Conservation (phyloP, 768 basidiomycete species). For the Russula sp. region DNA sequence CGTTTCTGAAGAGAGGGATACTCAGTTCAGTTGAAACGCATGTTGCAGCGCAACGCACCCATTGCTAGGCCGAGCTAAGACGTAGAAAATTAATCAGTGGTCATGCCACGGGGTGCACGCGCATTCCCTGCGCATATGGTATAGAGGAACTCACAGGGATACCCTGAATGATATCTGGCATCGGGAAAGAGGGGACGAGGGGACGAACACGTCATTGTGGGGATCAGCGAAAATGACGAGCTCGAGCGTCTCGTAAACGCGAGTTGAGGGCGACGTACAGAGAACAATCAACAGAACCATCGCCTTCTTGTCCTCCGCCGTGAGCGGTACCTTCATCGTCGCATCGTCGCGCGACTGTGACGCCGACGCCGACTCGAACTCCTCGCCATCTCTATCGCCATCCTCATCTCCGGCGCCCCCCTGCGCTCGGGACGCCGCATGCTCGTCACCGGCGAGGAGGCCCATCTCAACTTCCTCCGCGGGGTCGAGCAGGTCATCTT, state of each 20-base stretch:
- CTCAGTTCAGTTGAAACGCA: slow-evolving; percentile 33
- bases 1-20: slow-evolving; percentile 50
- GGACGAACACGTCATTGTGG: background rate
- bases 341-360: background rate
- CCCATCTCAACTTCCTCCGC: slow-evolving; percentile 24
- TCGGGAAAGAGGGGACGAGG: background rate
- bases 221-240: background rate
- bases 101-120: background rate
- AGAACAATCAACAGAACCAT: slow-evolving; percentile 40
- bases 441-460: slow-evolving; percentile 20
- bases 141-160: slow-evolving; percentile 60
- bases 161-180: slow-evolving; percentile 56
- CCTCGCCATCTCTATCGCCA: background rate
- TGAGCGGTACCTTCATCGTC: slow-evolving; percentile 8
- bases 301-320: slow-evolving; percentile 36
- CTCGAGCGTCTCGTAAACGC: background rate
- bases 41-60: slow-evolving; percentile 55
- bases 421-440: background rate
- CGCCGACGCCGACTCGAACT: background rate
- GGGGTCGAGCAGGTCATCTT: background rate
- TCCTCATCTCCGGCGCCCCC: slow-evolving; percentile 18
- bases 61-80: slow-evolving; percentile 21
- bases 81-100: background rate
- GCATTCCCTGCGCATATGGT: background rate
- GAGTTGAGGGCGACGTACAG: slow-evolving; percentile 31